These are phyloP conservation scores for Lathyrus tuberosus DNA, from an alignment of 306 rosid species.

Conservation along the genomic window DNA sequence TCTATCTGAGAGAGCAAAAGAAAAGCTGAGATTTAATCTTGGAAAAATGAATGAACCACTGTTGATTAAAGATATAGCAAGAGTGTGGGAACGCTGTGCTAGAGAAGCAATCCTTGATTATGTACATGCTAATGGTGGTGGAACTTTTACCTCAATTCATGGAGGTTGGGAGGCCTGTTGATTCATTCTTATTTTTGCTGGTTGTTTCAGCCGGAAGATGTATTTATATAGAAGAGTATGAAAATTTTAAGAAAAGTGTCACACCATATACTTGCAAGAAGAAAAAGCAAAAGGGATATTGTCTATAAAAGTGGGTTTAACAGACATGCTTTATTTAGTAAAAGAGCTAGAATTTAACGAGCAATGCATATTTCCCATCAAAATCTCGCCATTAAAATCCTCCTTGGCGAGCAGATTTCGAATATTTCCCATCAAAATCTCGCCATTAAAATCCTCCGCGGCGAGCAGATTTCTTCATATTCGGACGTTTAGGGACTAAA, in stretches of 20 bases:
- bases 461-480: no score
- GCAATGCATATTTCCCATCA: no score
- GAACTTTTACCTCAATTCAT: slow-evolving; percentile 52
- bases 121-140: slow-evolving; percentile 55
- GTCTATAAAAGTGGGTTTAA: no score
- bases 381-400: no score
- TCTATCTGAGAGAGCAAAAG: slow-evolving; percentile 38
- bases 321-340: no score
- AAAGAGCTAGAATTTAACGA: no score
- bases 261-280: no score
- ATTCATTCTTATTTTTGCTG: background rate
- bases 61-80: slow-evolving; percentile 48
- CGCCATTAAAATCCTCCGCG: no score
- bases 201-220: background rate
- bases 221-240: background rate
- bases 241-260: background rate
- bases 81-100: slow-evolving; percentile 52
- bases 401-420: no score
- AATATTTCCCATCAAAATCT: no score
- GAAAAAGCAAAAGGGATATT: no score
- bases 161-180: slow-evolving; percentile 47
- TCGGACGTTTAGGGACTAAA: no score
- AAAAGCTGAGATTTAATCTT: slow-evolving; percentile 32
- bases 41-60: slow-evolving; percentile 24
- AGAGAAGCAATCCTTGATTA: slow-evolving; percentile 48